Conservation (phyloP, 2,329 filamentous ascomycete species). For the Nigrospora oryzae region DNA sequence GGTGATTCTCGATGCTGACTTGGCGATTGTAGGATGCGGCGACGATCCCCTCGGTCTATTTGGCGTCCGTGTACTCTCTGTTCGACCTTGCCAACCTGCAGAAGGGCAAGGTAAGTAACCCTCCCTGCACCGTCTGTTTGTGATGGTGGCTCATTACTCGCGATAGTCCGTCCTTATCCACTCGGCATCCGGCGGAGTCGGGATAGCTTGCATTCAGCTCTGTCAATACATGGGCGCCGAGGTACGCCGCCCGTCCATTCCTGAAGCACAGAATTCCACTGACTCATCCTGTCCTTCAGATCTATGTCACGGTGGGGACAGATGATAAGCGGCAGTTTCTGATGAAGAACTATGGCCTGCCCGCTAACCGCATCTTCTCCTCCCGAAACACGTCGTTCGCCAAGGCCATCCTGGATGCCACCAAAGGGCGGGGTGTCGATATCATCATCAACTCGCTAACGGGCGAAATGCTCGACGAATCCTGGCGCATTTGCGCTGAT, state of each 20-base stretch:
- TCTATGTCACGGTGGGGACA: conserved; percentile 12
- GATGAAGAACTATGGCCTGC: conserved; percentile 18
- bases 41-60: conserved; percentile 27
- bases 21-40: too few species aligned
- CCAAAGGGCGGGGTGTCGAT: conserved; percentile 16
- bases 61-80: conserved; percentile 34
- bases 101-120: conserved; percentile 2
- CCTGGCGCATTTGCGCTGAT: conserved; percentile 5
- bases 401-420: conserved; percentile 11
- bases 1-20: too few species aligned
- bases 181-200: conserved; percentile 17
- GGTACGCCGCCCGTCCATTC: too few species aligned
- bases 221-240: conserved; percentile 12
- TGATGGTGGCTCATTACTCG: too few species aligned
- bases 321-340: conserved; percentile 20
- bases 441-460: conserved; percentile 15
- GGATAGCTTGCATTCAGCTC: conserved; percentile 14
- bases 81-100: conserved; percentile 18
- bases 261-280: too few species aligned
- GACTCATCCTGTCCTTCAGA: too few species aligned
- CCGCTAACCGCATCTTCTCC: conserved; percentile 20
- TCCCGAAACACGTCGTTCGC: conserved; percentile 24
- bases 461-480: conserved; percentile 3
- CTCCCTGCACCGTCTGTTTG: too few species aligned
- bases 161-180: too few species aligned